Evolutionary conservation across 495 filamentous ascomycete genomes (phyloP), one percentile per base, ranked within the genome.

Genomic region (Durotheca rogersii): DNA sequence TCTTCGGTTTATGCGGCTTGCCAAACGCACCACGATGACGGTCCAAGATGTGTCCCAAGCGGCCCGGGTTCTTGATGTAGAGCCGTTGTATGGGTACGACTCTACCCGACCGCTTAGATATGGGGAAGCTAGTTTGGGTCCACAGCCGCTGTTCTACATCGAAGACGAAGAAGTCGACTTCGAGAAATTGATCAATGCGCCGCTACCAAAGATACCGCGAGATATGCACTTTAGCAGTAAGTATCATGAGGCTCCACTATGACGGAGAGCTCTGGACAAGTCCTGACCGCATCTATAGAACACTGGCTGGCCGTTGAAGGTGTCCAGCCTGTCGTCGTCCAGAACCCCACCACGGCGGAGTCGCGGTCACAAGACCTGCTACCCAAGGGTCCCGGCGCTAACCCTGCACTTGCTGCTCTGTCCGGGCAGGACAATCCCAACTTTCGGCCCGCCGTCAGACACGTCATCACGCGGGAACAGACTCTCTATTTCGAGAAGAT

Each of bases 91-190:
- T 61, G 93, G 93, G 10, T 98, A 98, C 68, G 92, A 96, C 53
- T 87, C 90, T 11, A 86, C 85, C 1, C 78, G 92, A 9, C 88
- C 90, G 1, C 70, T 98, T 51, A 79, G 85, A 29, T 98, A 92
- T 60, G 94, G 94, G 18, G 93, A 97, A 70, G 93, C 93, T 2
- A 92, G 86, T 10, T 73, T 98, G 25, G 93, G 93, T 0, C 89
- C 91, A 6, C 91, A 97, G 67, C 90, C 92, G 30, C 75, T 98
- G 10, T 98, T 88, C 74, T 98, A 98, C 61, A 86, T 98, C 20
- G 94, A 98, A 64, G 93, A 98, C 70, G 93, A 98, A 61, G 93
- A 98, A 73, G 85, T 96, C 20, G 93, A 98, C 65, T 96, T 98
- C 63, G 93, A 98, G 71, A 96, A 96, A 71, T 71, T 98, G 55